These are phyloP conservation scores for Hibiscus mutabilis DNA, from an alignment of 345 rosid genomes.

Conservation along the genomic window DNA sequence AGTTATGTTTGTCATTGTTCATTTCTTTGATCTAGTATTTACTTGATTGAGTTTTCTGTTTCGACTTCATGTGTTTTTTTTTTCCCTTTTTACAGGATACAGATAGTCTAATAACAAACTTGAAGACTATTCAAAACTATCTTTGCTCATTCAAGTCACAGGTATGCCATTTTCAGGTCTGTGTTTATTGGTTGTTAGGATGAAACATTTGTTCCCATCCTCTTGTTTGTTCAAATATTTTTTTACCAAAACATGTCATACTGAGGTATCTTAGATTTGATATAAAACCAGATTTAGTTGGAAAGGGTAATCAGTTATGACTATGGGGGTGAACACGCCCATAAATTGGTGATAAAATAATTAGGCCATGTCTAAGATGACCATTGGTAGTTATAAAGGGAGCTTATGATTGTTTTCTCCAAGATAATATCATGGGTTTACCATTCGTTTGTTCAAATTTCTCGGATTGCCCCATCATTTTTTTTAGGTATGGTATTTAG, in stretches of 20 bases:
- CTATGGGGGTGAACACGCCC: not conserved
- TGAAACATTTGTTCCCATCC: not conserved
- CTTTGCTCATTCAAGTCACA: slow-evolving; percentile 77
- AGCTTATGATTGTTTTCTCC: too few species aligned
- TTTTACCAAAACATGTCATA: not conserved
- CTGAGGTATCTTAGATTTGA: not conserved
- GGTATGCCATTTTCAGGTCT: slow-evolving; percentile 34
- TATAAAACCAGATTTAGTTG: not conserved
- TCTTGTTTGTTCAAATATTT: not conserved
- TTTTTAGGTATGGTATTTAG: too few species aligned
- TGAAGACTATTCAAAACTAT: slow-evolving; percentile 82
- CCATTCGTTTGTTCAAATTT: too few species aligned
- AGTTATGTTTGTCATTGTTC: not conserved
- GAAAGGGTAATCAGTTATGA: not conserved
- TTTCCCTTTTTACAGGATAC: slow-evolving; percentile 45
- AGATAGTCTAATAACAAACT: slow-evolving; percentile 57
- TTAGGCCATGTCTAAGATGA: not conserved
- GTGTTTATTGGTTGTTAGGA: not conserved
- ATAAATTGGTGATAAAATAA: not conserved
- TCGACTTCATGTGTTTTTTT: slow-evolving; percentile 1
- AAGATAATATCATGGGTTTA: too few species aligned
- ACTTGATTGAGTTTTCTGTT: not conserved
- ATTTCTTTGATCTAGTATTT: not conserved
- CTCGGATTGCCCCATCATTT: too few species aligned
- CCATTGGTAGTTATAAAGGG: too few species aligned